These are phyloP conservation scores for Colletotrichum tamarilloi DNA, from an alignment of 2,329 filamentous ascomycete genomes.

Conservation along the genomic window DNA sequence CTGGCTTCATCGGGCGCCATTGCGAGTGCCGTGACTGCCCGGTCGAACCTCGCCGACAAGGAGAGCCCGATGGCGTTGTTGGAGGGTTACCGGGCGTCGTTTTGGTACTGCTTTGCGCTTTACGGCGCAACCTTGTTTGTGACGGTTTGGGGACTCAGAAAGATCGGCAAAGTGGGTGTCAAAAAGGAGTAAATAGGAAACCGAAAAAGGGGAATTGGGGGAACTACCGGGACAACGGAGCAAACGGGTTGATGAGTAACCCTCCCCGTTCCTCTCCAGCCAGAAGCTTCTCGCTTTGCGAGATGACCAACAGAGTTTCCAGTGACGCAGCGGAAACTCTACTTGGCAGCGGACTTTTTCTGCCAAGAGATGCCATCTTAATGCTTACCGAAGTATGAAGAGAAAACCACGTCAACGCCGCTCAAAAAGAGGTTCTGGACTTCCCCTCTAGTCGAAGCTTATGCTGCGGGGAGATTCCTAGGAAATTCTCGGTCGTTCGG, in stretches of 20 bases:
- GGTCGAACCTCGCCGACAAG: conserved; percentile 41
- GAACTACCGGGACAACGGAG: neutral
- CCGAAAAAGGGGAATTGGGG: neutral
- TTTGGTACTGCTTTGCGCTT: conserved; percentile 63
- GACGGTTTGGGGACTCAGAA: conserved; percentile 55
- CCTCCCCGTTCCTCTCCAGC: too few relatives aligned
- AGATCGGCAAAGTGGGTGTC: conserved; percentile 59
- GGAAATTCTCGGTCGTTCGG: conserved; percentile 12
- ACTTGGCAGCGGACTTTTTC: too few relatives aligned
- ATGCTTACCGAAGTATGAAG: neutral
- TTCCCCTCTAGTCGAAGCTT: conserved; percentile 6
- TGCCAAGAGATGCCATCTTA: conserved; percentile 9
- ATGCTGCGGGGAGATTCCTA: neutral
- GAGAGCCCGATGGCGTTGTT: conserved; percentile 51
- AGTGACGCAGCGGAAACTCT: conserved; percentile 7
- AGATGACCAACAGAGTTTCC: neutral
- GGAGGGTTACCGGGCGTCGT: conserved; percentile 63
- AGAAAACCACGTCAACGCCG: neutral
- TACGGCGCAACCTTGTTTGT: conserved; percentile 45
- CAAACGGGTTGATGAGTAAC: neutral
- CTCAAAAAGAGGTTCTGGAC: neutral
- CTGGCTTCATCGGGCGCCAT: conserved; percentile 62
- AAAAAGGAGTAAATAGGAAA: conserved; percentile 48
- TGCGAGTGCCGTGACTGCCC: conserved; percentile 54
- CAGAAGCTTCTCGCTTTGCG: neutral